These are phyloP conservation scores for Rubus idaeus DNA, from an alignment of 306 rosid species.

Conservation along the genomic window DNA sequence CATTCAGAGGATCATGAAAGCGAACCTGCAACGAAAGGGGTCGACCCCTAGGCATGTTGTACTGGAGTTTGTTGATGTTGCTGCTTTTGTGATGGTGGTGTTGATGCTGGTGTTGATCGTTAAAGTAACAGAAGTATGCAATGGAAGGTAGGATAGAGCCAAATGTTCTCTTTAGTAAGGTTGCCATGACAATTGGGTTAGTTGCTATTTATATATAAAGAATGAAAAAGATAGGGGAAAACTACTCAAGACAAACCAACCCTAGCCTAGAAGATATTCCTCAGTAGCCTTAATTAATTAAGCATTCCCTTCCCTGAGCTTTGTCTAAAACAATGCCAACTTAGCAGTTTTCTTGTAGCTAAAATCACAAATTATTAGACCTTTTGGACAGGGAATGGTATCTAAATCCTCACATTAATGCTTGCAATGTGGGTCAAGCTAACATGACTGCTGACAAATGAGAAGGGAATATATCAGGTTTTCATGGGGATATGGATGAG, in stretches of 20 bases:
- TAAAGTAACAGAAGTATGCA: constrained; percentile 38
- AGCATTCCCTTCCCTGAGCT: constrained; percentile 41
- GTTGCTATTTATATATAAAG: constrained; percentile 23
- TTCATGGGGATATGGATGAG: constrained; percentile 47
- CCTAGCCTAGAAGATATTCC: constrained; percentile 72
- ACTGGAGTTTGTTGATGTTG: constrained; percentile 31
- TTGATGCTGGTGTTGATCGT: constrained; percentile 17
- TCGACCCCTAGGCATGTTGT: constrained; percentile 74
- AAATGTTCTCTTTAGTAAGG: constrained; percentile 52
- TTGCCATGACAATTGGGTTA: constrained; percentile 45
- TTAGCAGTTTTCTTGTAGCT: constrained; percentile 19
- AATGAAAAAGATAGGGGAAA: constrained; percentile 19
- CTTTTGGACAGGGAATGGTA: constrained; percentile 64
- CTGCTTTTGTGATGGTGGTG: constrained; percentile 19
- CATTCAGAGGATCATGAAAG: constrained; percentile 3
- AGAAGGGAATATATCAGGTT: constrained; percentile 57
- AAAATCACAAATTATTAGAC: constrained; percentile 35
- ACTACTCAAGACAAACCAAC: constrained; percentile 28
- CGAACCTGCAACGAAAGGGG: constrained; percentile 85
- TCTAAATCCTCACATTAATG: constrained; percentile 38
- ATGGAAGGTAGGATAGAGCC: constrained; percentile 48
- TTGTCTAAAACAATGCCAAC: constrained; percentile 26
- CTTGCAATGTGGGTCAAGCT: constrained; percentile 37
- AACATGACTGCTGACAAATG: constrained; percentile 19
- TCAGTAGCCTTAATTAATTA: constrained; percentile 26